Base-by-base conservation (phyloP, 169 alveolate species). In the Eimeria sp. region DNA sequence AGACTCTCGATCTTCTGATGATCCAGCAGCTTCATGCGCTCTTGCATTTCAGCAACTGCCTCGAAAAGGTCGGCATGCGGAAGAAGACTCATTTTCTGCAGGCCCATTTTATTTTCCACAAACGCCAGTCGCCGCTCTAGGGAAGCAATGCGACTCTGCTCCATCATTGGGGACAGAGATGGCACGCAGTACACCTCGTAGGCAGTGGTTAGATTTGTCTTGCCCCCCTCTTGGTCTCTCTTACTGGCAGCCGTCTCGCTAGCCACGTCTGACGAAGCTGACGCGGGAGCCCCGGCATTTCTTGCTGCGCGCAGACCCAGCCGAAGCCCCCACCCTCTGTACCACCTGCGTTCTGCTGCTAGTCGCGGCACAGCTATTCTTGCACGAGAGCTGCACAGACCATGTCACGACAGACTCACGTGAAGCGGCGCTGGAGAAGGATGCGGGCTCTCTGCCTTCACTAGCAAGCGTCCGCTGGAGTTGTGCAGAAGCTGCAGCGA, bases 161-260 rank as follows among this genome's bases (percentile, higher is more conserved):
- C 96, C 60, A 95, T 52, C 90, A 95, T 56, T 18, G 96, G 96
- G 56, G 83, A 30, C 37, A 95, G 74, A 0, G 96, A 95, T 23
- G 96, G 96, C 68, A 95, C 95, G 80, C 96, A 95, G 85, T 95
- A 95, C 54, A 95, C 90, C 37, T 95, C 96, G 62, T 95, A 91
- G 46, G 89, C 85, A 2, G 96, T 91, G 60, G 85, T 49, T 10
- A 13, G 76, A 56, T 33, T 25, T 54, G 71, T 18, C 37, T 58
- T 23, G 83, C 60, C 72, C 30, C 88, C 76, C n/a, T 9, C 72
- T 43, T 43, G 49, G 30, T 37, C 82, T 37, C 83, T 33, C 37
- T 30, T 66, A 11, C 56, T 46, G 68, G 33, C 49, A 49, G 4
- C 40, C 64, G 91, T 43, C n/a, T 33, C 78, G 58, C 58, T 60